Evolutionary conservation across 441 rosid genomes (phyloP), one percentile per base, ranked within the genome.

Genomic region (Cnidoscolus chayamansa): DNA sequence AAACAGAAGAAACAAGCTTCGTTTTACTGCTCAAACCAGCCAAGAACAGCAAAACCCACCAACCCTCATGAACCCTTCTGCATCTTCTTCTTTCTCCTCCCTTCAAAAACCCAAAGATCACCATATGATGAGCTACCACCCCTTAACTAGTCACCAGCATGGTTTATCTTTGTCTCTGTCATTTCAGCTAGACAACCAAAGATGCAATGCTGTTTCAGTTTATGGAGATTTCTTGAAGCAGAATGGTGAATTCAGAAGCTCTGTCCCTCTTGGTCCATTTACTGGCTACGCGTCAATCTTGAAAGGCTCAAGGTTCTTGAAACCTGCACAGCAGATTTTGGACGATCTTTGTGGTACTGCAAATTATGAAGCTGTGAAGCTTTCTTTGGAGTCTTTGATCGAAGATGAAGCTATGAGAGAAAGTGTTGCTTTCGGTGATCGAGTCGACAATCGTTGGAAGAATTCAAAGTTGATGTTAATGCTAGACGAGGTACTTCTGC

Each of bases 261-360:
- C 78, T 11, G 82, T 79, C 30, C 89, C 85, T 12, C 78, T 81
- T 1, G 86, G 86, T 17, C 86, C 87, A 4, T 86, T 84, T 74
- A 82, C 87, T 0, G 89, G 87, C 19, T 84, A 86, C 65, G 72
- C 85, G 4, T 78, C 83, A 37, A 75, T 86, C 19, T 65, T 86
- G 56, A 78, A 70, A 74, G 76, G 78, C 49, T 86, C 89, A 53
- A 81, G 80, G 72, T 86, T 86, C 71, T 63, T 84, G 77, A 79
- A 74, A 72, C 89, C 89, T 51, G 79, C 87, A 7, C 89, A 84
- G 79, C 80, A 77, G 74, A 68, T 76, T 64, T 50, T 81, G 59
- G 85, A 80, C 30, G 83, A 78, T 32, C 56, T 79, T 51, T 83
- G 62, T 65, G 77, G 82, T 12, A 7, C 63, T 4, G 56, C 53